These are phyloP conservation scores for Colletotrichum tropicale DNA, from an alignment of 2,329 filamentous ascomycete genomes.

Conservation along the genomic window DNA sequence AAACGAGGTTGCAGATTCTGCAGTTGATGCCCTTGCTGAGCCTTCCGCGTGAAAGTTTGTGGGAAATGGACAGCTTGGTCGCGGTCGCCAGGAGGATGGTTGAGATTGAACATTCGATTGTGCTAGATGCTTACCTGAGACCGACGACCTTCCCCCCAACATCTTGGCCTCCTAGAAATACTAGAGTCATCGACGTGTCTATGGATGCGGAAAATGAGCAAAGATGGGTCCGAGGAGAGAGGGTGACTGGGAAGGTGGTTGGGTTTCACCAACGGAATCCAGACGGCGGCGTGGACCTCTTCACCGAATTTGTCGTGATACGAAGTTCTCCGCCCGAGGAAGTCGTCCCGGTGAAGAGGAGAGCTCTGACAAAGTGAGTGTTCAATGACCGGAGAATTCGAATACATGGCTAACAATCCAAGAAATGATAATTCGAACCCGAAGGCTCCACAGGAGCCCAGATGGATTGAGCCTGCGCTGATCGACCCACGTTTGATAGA, in stretches of 20 bases:
- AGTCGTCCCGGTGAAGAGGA: neutral
- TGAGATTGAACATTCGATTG: slow-evolving; percentile 13
- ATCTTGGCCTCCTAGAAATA: neutral
- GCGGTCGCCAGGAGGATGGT: slow-evolving; percentile 4
- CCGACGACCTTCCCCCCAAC: neutral
- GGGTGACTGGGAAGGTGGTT: neutral
- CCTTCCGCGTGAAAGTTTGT: slow-evolving; percentile 4
- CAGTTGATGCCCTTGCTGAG: slow-evolving; percentile 2
- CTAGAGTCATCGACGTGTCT: neutral
- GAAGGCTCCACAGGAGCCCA: neutral
- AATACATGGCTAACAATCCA: neutral
- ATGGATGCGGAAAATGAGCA: neutral
- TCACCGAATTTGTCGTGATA: neutral
- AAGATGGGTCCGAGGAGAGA: neutral
- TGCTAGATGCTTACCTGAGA: neutral
- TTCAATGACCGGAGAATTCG: neutral
- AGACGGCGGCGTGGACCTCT: neutral
- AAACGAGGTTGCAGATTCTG: neutral
- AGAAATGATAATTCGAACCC: neutral
- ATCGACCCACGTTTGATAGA: neutral
- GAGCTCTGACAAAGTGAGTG: accelerated
- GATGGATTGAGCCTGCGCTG: neutral
- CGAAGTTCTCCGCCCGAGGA: neutral
- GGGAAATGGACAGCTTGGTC: slow-evolving; percentile 10
- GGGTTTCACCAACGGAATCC: neutral